Evolutionary conservation across 495 filamentous ascomycete genomes (phyloP).

Genomic region (Penicillium macrosclerotiorum): DNA sequence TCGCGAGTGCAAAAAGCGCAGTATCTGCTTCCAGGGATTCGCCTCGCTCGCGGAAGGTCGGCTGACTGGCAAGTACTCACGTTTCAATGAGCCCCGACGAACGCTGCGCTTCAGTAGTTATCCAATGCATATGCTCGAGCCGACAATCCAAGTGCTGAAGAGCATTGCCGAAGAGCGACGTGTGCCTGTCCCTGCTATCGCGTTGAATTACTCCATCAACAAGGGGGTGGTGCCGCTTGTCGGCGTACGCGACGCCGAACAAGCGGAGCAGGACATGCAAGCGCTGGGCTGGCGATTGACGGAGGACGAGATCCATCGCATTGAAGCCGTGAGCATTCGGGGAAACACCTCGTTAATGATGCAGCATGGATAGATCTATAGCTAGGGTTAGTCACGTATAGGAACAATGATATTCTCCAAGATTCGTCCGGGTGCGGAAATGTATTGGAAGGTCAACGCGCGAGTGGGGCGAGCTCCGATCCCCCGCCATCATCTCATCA

Average conservation of each 20-base stretch:
- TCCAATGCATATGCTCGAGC: conserved; percentile 27
- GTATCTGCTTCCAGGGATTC: conserved; percentile 29
- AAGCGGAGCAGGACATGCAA: conserved; percentile 26
- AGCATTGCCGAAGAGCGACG: conserved; percentile 24
- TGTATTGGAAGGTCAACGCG: conserved; percentile 1
- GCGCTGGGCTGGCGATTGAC: conserved; percentile 27
- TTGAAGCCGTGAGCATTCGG: conserved; percentile 24
- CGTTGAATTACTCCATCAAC: conserved; percentile 42
- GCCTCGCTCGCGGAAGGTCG: conserved; percentile 22
- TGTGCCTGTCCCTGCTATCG: conserved; percentile 31
- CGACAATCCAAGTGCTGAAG: conserved; percentile 25
- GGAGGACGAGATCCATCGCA: conserved; percentile 21
- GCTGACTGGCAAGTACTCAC: conserved; percentile 25
- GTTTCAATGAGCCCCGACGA: conserved; percentile 13
- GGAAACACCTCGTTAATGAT: conserved; percentile 16
- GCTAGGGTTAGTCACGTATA: background rate
- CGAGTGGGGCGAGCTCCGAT: conserved; percentile 21
- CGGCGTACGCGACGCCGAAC: conserved; percentile 18
- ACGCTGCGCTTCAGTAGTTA: conserved; percentile 28
- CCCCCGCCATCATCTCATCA: conserved; percentile 21
- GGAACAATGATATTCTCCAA: too few species aligned
- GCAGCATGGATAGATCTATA: conserved; percentile 22
- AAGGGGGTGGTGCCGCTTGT: conserved; percentile 24
- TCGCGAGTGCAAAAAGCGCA: conserved; percentile 19
- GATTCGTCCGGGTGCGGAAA: too few species aligned